A percentile compares a stretch with the other conserved stretches of the same genome.
These are phyloP conservation scores for Capsicum baccatum DNA, from an alignment of 257 asterid genomes.

Conservation along the genomic window DNA sequence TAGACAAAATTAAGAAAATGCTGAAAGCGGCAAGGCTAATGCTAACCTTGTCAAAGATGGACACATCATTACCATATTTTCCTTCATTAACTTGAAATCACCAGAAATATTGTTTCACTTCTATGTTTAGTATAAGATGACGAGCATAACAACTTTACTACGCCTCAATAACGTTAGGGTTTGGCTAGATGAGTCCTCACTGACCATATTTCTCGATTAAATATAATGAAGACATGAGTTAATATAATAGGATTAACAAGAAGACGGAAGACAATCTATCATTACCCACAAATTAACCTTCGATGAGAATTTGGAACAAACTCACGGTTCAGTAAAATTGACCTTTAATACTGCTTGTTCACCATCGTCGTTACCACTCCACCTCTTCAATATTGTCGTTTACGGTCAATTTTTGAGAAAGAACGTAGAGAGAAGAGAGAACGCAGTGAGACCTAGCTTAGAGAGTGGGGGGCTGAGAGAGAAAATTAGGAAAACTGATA, in stretches of 20 bases:
- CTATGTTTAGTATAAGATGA: not conserved
- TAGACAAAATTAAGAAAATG: conserved; percentile 23
- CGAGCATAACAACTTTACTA: not conserved
- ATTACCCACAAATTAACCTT: not conserved
- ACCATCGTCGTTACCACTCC: no score
- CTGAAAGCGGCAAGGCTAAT: conserved; percentile 18
- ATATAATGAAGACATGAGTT: not conserved
- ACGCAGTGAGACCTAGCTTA: no score
- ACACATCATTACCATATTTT: conserved; percentile 77
- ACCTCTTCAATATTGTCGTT: no score
- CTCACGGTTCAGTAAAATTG: no score
- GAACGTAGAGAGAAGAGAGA: no score
- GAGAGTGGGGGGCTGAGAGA: no score
- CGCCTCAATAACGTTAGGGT: conserved; percentile 20
- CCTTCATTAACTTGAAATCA: conserved; percentile 93
- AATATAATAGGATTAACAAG: not conserved
- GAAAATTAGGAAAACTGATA: no score
- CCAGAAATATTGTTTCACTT: conserved; percentile 37
- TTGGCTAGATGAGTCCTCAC: not conserved
- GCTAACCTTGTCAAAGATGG: conserved; percentile 91
- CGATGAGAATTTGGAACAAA: no score
- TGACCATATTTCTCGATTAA: conserved; percentile 7
- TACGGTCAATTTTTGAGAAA: no score
- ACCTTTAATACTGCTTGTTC: no score
- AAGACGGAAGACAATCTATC: not conserved